phyloP scores from a whole-genome alignment of 1,139 yeast species.

The Yamadazyma dendronema region DNA sequence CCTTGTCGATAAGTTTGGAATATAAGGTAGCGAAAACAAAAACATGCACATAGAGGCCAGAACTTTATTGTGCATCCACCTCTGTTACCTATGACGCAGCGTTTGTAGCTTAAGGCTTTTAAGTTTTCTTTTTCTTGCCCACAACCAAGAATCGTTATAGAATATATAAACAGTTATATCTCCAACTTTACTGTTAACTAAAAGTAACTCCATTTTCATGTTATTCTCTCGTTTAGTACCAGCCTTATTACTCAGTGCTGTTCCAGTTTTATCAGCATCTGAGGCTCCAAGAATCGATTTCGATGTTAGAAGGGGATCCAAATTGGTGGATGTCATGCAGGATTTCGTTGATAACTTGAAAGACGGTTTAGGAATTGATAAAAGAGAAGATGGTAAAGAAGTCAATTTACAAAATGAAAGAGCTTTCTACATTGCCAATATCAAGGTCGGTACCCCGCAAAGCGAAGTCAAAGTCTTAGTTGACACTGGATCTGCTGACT shows the following conservation, averaged over 20 bases:
- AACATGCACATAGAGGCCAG: background rate
- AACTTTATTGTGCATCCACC: background rate
- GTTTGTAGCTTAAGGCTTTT: background rate
- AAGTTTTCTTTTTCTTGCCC: background rate
- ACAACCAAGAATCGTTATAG: background rate
- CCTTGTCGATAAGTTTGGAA: background rate
- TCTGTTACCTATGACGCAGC: background rate
- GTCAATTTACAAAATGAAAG: conserved; percentile 17
- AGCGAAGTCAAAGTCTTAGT: conserved; percentile 53
- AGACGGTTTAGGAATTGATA: conserved; percentile 5
- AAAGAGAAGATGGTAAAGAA: conserved; percentile 8
- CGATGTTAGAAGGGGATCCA: conserved; percentile 26
- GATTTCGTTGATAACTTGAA: conserved; percentile 14
- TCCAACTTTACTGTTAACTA: background rate
- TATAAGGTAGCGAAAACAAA: background rate
- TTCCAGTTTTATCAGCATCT: conserved; percentile 14
- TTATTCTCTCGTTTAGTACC: conserved; percentile 17
- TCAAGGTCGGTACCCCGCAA: conserved; percentile 55
- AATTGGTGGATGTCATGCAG: conserved; percentile 18
- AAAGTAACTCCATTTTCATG: conserved; percentile 7
- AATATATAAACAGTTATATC: background rate
- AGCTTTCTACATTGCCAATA: conserved; percentile 31
- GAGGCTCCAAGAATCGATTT: conserved; percentile 28
- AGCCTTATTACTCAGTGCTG: conserved; percentile 10
- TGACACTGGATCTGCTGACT: conserved; percentile 70